Evolutionary conservation across 805 yeast species (phyloP), one percentile per base, ranked within the genome.

Genomic region (Schizosaccharomyces japonicus): DNA sequence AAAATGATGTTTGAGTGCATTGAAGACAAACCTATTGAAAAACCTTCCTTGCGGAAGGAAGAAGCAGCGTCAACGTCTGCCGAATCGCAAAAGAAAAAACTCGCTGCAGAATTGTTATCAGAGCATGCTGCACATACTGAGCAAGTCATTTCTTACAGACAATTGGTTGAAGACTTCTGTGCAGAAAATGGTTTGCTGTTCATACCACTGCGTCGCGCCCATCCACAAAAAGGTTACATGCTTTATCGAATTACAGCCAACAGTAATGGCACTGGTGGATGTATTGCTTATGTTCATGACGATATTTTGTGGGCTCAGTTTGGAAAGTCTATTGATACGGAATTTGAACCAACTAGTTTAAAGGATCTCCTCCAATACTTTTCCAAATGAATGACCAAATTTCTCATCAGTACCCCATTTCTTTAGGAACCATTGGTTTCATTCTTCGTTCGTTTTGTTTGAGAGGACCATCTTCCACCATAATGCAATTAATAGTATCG

Each of bases 111-210:
- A 19, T 13, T 32, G 13, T 21, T 25, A 19, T 25, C 17, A 3
- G 32, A 47, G n/a, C 21, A 25, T 29, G 21, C 19, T 33, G 15
- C 25, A 2, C 26, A 36, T 5, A 27, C 25, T 36, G 25, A 49
- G 33, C 25, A 17, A 36, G 13, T 21, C 7, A 47, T 49, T 3
- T 65, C 80, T 0, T 76, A 76, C 56, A 75, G 68, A 52, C 82
- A 80, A 48, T 76, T 82, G 17, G 71, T 81, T 2, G 73, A 69
- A 48, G 72, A 72, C 2, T 71, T 64, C 54, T 82, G 94, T 54
- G 56, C 65, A 25, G 60, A 62, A 2, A 60, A 72, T 45, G 70
- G 71, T 32, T 63, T 76, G 23, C 55, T 67, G 6, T 61, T 75
- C 23, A 50, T 60, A 1, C 65, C 67, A 3, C 50, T 59, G 17